Conservation (phyloP, 257 asterid genomes). For the Handroanthus guayacan region DNA sequence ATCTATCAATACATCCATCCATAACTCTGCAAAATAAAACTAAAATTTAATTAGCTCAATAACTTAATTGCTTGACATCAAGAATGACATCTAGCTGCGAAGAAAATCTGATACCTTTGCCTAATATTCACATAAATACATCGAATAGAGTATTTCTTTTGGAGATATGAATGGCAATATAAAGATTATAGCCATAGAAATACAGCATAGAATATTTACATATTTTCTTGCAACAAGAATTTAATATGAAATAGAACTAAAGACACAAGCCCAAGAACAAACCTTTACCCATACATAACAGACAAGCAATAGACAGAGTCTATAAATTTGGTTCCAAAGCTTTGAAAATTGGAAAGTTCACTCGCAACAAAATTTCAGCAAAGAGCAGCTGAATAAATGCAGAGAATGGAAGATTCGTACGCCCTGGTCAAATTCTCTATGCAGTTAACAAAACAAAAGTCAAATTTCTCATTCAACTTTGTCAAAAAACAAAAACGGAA, state of each 20-base stretch:
- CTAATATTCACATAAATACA: neutral
- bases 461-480: neutral
- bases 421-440: slow-evolving; percentile 34
- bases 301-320: neutral
- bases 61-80: neutral
- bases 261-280: slow-evolving; percentile 23
- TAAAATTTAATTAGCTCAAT: slow-evolving; percentile 6
- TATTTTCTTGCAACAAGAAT: neutral
- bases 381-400: slow-evolving; percentile 25
- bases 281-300: slow-evolving; percentile 3
- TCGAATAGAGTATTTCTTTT: neutral
- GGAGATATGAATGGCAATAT: neutral
- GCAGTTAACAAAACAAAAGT: slow-evolving; percentile 21
- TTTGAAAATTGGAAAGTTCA: slow-evolving; percentile 24
- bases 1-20: slow-evolving; percentile 43
- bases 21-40: slow-evolving; percentile 42
- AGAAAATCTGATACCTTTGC: neutral
- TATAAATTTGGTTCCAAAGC: neutral
- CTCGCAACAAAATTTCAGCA: slow-evolving; percentile 18
- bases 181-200: neutral
- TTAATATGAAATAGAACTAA: neutral
- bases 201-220: neutral
- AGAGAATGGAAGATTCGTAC: slow-evolving; percentile 26
- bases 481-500: neutral
- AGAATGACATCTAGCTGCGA: slow-evolving; percentile 23